Base-by-base conservation (phyloP, 2,329 filamentous ascomycete genomes). In the Colletotrichum acutatum region DNA sequence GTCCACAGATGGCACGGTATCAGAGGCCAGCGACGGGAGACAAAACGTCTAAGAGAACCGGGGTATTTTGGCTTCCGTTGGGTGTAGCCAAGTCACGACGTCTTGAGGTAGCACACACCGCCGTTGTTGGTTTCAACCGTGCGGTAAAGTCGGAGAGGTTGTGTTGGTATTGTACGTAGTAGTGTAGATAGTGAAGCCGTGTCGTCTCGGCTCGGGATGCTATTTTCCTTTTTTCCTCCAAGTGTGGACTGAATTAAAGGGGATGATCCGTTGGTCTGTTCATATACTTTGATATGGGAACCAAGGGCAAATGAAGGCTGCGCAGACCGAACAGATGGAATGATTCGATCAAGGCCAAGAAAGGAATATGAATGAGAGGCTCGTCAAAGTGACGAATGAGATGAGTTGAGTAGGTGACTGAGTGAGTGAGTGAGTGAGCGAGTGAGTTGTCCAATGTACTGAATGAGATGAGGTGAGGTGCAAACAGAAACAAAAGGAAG, bases 401-500 rank as follows among this genome's bases (percentile, higher is more conserved):
- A n/a, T n/a, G 37, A 42, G 37, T n/a, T n/a, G n/a, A 37, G 11
- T 37, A 12, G 11, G 34, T 37, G 30, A 32, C 1, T 32, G 30
- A 32, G 30, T 32, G 30, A 42, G 37, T 42, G 37, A 42, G 37
- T 16, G 5, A 16, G 34, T 19, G 37, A 16, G 14, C 16, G 37
- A 42, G 37, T 42, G 37, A 42, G 37, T 12, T 19, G 37, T 42
- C 37, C 16, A 42, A 19, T 19, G 42, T 8, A 54, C 3, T 26
- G 52, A 54, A 54, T 22, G 46, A 65, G 30, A 56, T 60, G 66
- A 37, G 46, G 56, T 60, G 66, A 54, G 46, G 66, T 72, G 60
- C 71, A 73, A 73, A 71, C 71, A 73, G 61, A 57, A 72, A 54
- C 59, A 30, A 54, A 37, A 37, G 49, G 24, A 58, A 8, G 1